These are phyloP conservation scores for Phytophthora chlamydospora DNA, from an alignment of 352 stramenopile species.

Conservation along the genomic window DNA sequence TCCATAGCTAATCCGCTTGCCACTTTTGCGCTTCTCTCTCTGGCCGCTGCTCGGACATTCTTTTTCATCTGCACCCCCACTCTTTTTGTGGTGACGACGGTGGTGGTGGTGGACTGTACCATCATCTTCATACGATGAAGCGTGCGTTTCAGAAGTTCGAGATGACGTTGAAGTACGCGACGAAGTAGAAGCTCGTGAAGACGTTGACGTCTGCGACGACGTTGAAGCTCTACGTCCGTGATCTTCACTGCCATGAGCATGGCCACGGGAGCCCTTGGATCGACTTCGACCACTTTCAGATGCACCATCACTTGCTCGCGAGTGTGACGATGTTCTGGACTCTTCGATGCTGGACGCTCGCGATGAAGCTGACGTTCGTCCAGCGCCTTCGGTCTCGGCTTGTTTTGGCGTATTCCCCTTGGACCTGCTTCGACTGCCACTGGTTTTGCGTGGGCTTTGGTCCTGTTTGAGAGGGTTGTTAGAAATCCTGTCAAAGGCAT, in stretches of 20 bases:
- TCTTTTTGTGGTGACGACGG: constrained; percentile 20
- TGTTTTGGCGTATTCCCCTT: constrained; percentile 19
- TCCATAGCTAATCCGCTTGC: constrained; percentile 1
- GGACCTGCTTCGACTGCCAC: constrained; percentile 25
- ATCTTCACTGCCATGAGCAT: constrained; percentile 12
- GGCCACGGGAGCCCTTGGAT: constrained; percentile 15
- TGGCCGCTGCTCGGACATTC: constrained; percentile 24
- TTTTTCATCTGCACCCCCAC: constrained; percentile 11
- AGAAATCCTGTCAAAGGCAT: background rate
- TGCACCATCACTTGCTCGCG: constrained; percentile 7
- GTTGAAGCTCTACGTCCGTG: constrained; percentile 28
- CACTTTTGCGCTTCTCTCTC: constrained; percentile 26
- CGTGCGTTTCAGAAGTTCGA: constrained; percentile 8
- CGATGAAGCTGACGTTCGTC: constrained; percentile 14
- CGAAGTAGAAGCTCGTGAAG: constrained; percentile 8
- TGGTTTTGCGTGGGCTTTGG: constrained; percentile 36
- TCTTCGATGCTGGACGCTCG: constrained; percentile 10
- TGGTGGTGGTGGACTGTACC: constrained; percentile 8
- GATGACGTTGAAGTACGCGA: constrained; percentile 22
- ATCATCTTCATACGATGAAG: constrained; percentile 1
- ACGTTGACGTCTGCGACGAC: constrained; percentile 13
- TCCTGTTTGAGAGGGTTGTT: constrained; percentile 19
- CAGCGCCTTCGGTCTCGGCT: constrained; percentile 6
- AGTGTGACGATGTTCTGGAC: constrained; percentile 9
- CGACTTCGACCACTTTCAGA: constrained; percentile 23